Percentiles rank a stretch among this genome's conserved stretches.
Conservation (phyloP, 192 early-diverging fungal species). For the Piromyces finnis region DNA sequence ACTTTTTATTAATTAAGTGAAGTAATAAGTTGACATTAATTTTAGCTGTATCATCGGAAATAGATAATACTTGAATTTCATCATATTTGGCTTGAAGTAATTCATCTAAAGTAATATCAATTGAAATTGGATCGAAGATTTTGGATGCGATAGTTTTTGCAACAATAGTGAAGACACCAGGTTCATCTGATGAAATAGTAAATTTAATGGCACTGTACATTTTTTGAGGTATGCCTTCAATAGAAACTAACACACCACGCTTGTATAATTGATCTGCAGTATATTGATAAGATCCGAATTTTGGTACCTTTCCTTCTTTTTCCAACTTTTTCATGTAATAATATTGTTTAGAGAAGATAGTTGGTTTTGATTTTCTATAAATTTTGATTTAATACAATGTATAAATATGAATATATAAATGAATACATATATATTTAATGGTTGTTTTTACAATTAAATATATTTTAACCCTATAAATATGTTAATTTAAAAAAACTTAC, state of each 20-base stretch:
- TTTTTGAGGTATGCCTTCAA: conserved; percentile 64
- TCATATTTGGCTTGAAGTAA: conserved; percentile 88
- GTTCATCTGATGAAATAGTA: conserved; percentile 78
- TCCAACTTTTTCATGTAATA: conserved; percentile 79
- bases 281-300: conserved; percentile 97
- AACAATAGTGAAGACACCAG: conserved; percentile 79
- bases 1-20: conserved; percentile 97
- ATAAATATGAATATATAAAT: no score
- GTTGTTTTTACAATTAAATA: no score
- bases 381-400: no score
- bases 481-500: not conserved
- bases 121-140: conserved; percentile 44
- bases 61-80: conserved; percentile 70
- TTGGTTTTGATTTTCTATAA: conserved; percentile 9
- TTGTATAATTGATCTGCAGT: conserved; percentile 81
- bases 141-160: conserved; percentile 53
- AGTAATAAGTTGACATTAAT: conserved; percentile 94
- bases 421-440: no score
- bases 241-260: conserved; percentile 74
- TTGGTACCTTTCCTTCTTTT: conserved; percentile 65
- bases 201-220: conserved; percentile 73
- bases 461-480: no score
- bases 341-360: conserved; percentile 90
- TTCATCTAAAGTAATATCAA: conserved; percentile 64
- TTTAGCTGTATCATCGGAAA: conserved; percentile 80